These are phyloP conservation scores for Trametes cingulata DNA, from an alignment of 768 basidiomycete species.

Conservation along the genomic window DNA sequence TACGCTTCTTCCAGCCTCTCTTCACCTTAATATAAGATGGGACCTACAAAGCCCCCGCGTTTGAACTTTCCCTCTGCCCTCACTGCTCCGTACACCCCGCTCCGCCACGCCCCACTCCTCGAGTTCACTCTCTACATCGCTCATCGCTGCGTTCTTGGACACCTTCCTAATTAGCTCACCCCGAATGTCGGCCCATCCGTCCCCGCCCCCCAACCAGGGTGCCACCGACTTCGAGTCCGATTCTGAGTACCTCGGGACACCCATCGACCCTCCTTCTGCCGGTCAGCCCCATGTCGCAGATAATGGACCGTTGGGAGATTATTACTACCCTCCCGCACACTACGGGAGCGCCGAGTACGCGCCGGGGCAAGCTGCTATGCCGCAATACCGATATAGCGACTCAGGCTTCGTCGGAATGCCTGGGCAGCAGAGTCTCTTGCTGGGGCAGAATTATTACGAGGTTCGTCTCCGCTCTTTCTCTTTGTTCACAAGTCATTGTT, in stretches of 20 bases:
- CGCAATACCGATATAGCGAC: conserved; percentile 7
- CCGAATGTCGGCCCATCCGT: conserved; percentile 18
- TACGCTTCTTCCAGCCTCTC: conserved; percentile 9
- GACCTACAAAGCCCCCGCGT: conserved; percentile 21
- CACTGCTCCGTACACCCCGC: not conserved
- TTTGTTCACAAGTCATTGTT: not conserved
- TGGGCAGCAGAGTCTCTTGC: not conserved
- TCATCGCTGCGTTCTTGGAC: conserved; percentile 17
- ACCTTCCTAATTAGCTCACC: conserved; percentile 23
- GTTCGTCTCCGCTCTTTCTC: not conserved
- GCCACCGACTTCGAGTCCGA: conserved; percentile 22
- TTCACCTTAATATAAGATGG: conserved; percentile 23
- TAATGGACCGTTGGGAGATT: conserved; percentile 13
- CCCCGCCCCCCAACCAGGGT: conserved; percentile 16
- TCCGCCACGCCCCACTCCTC: not conserved
- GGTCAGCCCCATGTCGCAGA: conserved; percentile 15
- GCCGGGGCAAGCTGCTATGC: not conserved
- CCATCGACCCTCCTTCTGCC: conserved; percentile 16
- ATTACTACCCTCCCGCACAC: conserved; percentile 4
- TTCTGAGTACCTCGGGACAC: conserved; percentile 21
- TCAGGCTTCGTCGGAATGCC: not conserved
- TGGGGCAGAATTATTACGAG: conserved; percentile 1
- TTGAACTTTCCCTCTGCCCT: conserved; percentile 13
- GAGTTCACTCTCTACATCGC: not conserved
- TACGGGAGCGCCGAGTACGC: conserved; percentile 7